phyloP scores from a whole-genome alignment of 2,329 filamentous ascomycete species.

The Fusarium coicis region DNA sequence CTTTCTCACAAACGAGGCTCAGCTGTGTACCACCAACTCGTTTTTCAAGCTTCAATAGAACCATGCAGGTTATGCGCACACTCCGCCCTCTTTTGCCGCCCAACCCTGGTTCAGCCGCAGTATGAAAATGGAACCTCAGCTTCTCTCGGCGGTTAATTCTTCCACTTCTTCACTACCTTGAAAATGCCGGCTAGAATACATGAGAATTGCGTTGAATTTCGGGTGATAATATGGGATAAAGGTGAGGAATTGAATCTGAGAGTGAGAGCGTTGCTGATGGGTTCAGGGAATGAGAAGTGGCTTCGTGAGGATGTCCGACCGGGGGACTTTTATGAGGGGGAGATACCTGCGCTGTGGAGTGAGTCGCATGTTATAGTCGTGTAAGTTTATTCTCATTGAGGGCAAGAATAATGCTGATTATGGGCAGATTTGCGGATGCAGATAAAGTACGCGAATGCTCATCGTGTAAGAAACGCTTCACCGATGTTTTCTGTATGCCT shows the following conservation, averaged over 20 bases:
- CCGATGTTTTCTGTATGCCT: slow-evolving; percentile 22
- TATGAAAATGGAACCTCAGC: not conserved
- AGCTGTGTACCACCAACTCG: not conserved
- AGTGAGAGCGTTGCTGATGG: not conserved
- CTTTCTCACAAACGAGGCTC: not conserved
- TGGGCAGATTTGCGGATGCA: slow-evolving; percentile 45
- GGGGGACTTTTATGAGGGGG: not conserved
- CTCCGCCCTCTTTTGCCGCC: slow-evolving; percentile 2
- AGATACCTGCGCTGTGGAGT: not conserved
- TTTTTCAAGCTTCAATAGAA: not conserved
- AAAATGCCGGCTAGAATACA: slow-evolving; percentile 1
- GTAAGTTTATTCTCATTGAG: not conserved
- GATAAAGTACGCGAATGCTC: slow-evolving; percentile 45
- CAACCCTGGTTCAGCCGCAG: slow-evolving; percentile 8
- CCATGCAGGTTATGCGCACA: not conserved
- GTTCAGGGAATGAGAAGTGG: not conserved
- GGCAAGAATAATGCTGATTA: fast-evolving
- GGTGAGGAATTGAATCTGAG: not conserved
- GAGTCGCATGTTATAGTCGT: slow-evolving; percentile 29
- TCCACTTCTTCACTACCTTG: not conserved
- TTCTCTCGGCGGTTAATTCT: not conserved
- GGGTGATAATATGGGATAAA: slow-evolving; percentile 19
- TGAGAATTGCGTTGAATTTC: not conserved
- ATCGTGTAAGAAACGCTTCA: slow-evolving; percentile 42
- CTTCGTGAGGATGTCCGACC: not conserved